These are phyloP conservation scores for Rheum nobile DNA, from an alignment of 148 eudicot genomes.

Conservation along the genomic window DNA sequence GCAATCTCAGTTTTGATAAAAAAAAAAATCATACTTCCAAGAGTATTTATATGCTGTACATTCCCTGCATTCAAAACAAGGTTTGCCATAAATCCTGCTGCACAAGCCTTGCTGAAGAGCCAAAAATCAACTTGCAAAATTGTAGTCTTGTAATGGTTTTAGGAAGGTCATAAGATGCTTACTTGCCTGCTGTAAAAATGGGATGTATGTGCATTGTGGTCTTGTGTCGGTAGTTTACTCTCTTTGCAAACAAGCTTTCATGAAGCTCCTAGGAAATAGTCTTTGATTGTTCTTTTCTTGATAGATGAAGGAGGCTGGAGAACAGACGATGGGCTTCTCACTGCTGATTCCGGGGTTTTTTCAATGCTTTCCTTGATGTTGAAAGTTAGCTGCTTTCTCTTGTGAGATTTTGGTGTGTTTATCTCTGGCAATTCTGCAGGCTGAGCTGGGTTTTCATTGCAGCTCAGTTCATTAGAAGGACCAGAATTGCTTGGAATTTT, in stretches of 20 bases:
- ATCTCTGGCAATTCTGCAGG: constrained; percentile 29
- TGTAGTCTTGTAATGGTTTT: neutral
- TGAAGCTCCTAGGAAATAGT: constrained; percentile 34
- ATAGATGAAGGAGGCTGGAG: constrained; percentile 66
- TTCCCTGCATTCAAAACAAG: neutral
- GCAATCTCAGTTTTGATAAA: neutral
- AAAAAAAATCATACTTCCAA: neutral
- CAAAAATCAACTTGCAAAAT: neutral
- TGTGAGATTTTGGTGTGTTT: constrained; percentile 40
- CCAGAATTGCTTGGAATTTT: constrained; percentile 19
- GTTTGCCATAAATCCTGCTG: neutral
- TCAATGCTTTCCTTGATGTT: constrained; percentile 28
- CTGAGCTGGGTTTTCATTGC: constrained; percentile 13
- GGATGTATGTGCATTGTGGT: neutral
- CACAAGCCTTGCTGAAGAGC: neutral
- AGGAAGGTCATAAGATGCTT: neutral
- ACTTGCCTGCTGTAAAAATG: neutral
- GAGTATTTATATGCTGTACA: neutral
- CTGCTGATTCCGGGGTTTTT: constrained; percentile 53
- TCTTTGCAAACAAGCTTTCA: neutral
- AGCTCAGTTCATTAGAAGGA: constrained; percentile 8
- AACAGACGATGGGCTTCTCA: constrained; percentile 79
- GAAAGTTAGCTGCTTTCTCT: constrained; percentile 18
- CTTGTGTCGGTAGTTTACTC: neutral
- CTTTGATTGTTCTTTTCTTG: constrained; percentile 77